Evolutionary conservation across 441 rosid species (phyloP).

Genomic region (Macaranga tanarius): DNA sequence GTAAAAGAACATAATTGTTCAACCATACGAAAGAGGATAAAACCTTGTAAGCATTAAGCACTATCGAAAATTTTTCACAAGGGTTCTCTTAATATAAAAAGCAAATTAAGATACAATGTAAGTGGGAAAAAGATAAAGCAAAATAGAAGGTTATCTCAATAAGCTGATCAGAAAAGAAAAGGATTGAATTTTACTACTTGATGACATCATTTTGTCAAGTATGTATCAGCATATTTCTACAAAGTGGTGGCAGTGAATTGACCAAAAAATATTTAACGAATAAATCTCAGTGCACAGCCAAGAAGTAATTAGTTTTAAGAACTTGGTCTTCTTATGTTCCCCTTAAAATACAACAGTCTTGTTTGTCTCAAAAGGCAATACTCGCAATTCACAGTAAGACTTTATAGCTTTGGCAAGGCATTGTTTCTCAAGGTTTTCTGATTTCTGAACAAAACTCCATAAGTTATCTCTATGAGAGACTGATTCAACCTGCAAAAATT

Average conservation of each 20-base stretch:
- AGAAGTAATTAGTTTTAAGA: slow-evolving; percentile 2
- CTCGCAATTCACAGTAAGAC: slow-evolving; percentile 85
- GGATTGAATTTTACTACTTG: background rate
- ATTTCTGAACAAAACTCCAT: slow-evolving; percentile 75
- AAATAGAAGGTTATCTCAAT: too few species aligned
- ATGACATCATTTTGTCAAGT: background rate
- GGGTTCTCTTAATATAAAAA: too few species aligned
- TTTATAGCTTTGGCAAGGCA: slow-evolving; percentile 78
- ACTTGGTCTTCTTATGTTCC: slow-evolving; percentile 6
- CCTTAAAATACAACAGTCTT: slow-evolving; percentile 70
- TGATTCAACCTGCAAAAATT: slow-evolving; percentile 48
- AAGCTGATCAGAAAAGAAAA: too few species aligned
- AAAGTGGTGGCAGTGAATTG: background rate
- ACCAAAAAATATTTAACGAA: too few species aligned
- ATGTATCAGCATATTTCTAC: background rate
- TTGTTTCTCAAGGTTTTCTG: slow-evolving; percentile 87
- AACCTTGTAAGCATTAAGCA: too few species aligned
- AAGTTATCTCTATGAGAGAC: slow-evolving; percentile 88
- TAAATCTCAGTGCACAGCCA: background rate
- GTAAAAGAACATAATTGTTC: too few species aligned
- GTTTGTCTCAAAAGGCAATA: slow-evolving; percentile 62
- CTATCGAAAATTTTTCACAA: too few species aligned
- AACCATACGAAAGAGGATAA: too few species aligned
- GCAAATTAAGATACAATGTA: too few species aligned
- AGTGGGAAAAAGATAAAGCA: too few species aligned